Evolutionary conservation across 805 yeast species (phyloP).

Genomic region (Blastobotrys mokoenaii): DNA sequence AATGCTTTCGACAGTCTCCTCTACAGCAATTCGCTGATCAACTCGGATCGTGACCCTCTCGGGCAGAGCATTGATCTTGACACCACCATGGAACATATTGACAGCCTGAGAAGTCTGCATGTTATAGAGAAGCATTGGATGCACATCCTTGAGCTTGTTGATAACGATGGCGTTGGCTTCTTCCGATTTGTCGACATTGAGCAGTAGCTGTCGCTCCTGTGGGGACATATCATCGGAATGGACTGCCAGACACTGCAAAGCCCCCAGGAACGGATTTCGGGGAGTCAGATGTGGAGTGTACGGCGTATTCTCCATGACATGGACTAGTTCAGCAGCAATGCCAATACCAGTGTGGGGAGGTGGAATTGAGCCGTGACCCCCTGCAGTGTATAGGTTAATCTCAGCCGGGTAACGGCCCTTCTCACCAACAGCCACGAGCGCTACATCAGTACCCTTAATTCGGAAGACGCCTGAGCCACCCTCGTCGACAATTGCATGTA

Average conservation of each 20-base stretch:
- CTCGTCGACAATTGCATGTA: conserved; percentile 67
- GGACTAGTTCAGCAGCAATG: conserved; percentile 50
- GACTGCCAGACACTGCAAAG: conserved; percentile 57
- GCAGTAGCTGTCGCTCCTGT: conserved; percentile 17
- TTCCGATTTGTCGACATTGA: conserved; percentile 10
- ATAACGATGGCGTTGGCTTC: background rate
- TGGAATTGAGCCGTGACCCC: conserved; percentile 78
- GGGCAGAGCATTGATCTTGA: conserved; percentile 70
- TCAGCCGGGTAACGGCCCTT: conserved; percentile 49
- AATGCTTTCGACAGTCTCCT: conserved; percentile 39
- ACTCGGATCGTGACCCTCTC: conserved; percentile 46
- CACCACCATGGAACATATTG: conserved; percentile 63
- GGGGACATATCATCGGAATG: conserved; percentile 31
- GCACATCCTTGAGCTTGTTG: conserved; percentile 1
- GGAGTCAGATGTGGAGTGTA: conserved; percentile 40
- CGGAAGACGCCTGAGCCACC: conserved; percentile 39
- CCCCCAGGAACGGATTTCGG: conserved; percentile 51
- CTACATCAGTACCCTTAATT: conserved; percentile 40
- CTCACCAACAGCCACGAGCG: conserved; percentile 51
- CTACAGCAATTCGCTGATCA: conserved; percentile 60
- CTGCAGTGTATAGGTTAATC: conserved; percentile 49
- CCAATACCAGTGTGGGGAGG: conserved; percentile 80
- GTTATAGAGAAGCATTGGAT: background rate
- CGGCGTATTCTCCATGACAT: conserved; percentile 48
- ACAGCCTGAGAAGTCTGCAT: conserved; percentile 60